Evolutionary conservation across 257 asterid species (phyloP), one percentile per base, ranked within the genome.

Genomic region (Capsicum pubescens): DNA sequence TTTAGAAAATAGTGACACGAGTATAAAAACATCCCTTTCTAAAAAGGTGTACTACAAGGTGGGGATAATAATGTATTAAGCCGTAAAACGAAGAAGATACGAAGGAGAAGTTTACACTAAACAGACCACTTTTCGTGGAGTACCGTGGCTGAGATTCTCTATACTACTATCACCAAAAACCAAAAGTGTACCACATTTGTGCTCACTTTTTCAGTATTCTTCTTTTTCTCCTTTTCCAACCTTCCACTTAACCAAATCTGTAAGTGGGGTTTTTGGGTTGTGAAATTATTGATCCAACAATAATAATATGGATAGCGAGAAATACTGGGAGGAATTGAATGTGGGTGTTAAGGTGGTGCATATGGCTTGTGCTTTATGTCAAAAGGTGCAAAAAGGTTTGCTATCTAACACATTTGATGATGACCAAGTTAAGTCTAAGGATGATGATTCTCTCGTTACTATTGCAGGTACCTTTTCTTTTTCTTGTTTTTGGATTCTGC

Each of bases 301-400:
- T 39, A 39, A 39, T 39, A 39, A 39, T 39, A 4, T 39, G 97
- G 97, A 89, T 87, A 67, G 82, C 12, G 90, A 79, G 78, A 89
- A 88, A 70, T 92, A 91, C 87, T 83, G 86, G 7, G 11, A 87
- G 76, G 98, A 94, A 89, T 85, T 94, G 87, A 89, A 93, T 88
- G 95, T 93, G 83, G 97, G 93, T 16, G 97, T 93, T 52, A 85
- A 93, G 84, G 97, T 89, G 71, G 97, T 94, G 14, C 98, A 94
- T 86, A 90, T 94, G 97, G 97, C 93, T 2, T 94, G 94, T 70
- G 86, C 83, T 11, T 89, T 94, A 17, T 93, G 97, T 84, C 87
- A 88, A 64, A 93, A 90, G 84, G 92, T 93, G 85, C 97, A 93
- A 59, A 90, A 86, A 60, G 86, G 85, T 83, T 74, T 93, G 35